Evolutionary conservation across 2,329 filamentous ascomycete species (phyloP).

Genomic region (Cordyceps sp.): DNA sequence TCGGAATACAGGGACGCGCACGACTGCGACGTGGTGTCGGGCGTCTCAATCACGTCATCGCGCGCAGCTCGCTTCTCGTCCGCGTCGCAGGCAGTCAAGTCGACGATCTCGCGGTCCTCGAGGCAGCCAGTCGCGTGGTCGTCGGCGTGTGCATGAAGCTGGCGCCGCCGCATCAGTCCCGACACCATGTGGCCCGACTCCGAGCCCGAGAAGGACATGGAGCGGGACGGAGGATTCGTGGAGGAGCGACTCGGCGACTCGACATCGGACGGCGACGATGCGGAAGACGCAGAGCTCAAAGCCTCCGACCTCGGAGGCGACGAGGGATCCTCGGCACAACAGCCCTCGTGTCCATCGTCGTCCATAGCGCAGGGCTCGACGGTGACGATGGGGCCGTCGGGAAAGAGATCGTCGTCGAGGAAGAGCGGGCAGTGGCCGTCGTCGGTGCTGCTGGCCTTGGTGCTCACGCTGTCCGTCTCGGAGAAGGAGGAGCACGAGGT

Average conservation of each 20-base stretch:
- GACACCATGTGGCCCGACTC: slow-evolving; percentile 24
- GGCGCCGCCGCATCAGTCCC: slow-evolving; percentile 14
- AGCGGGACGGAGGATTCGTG: slow-evolving; percentile 26
- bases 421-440: slow-evolving; percentile 19
- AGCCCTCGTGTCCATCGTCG: slow-evolving; percentile 7
- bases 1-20: slow-evolving; percentile 15
- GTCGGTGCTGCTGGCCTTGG: slow-evolving; percentile 21
- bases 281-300: slow-evolving; percentile 26
- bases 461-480: slow-evolving; percentile 21
- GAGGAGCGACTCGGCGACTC: slow-evolving; percentile 13
- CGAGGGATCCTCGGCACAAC: slow-evolving; percentile 9
- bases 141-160: slow-evolving; percentile 15
- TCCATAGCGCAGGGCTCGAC: slow-evolving; percentile 23
- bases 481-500: slow-evolving; percentile 20
- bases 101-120: no score
- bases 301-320: slow-evolving; percentile 32
- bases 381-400: slow-evolving; percentile 20
- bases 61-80: slow-evolving; percentile 20
- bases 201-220: slow-evolving; percentile 34
- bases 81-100: no score
- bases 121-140: slow-evolving; percentile 30
- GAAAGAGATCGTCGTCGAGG: slow-evolving; percentile 22
- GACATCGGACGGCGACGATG: slow-evolving; percentile 17
- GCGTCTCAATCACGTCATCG: slow-evolving; percentile 13
- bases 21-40: slow-evolving; percentile 12